Evolutionary conservation across 1,139 yeast species (phyloP).

Genomic region (Arxiozyma heterogenica): DNA sequence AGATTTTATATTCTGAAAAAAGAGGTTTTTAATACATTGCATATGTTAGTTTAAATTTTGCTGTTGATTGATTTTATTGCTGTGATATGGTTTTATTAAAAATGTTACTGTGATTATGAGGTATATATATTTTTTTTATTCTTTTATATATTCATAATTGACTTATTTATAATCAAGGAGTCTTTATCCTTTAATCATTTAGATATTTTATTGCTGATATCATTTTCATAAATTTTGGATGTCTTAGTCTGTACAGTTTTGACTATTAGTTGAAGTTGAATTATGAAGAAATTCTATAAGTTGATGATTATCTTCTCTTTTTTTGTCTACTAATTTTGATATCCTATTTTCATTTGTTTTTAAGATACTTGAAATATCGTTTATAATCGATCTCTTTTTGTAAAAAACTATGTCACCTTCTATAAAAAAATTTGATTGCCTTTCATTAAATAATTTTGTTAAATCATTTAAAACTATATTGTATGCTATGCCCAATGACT

Average conservation of each 20-base stretch:
- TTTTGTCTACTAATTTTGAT: background rate
- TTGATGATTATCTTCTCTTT: background rate
- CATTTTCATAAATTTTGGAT: too few relatives aligned
- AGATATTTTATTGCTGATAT: background rate
- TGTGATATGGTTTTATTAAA: background rate
- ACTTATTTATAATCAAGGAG: background rate
- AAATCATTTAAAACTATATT: constrained; percentile 15
- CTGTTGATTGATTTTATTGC: background rate
- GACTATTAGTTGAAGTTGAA: constrained; percentile 8
- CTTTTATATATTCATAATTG: background rate
- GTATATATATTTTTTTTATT: background rate
- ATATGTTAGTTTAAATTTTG: background rate
- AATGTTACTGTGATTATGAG: too few relatives aligned
- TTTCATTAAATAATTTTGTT: constrained; percentile 11
- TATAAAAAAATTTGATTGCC: constrained; percentile 18
- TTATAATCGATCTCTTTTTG: background rate
- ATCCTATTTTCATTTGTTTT: constrained; percentile 1
- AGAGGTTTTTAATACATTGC: background rate
- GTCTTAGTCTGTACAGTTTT: background rate
- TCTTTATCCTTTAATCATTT: background rate
- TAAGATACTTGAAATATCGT: background rate
- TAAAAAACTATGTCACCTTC: constrained; percentile 12
- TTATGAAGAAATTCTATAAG: constrained; percentile 8
- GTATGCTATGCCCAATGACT: constrained; percentile 17
- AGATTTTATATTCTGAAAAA: background rate